Percentiles rank a stretch among this genome's conserved stretches.
phyloP scores from a whole-genome alignment of 768 basidiomycete genomes.

The Boletus sp. region DNA sequence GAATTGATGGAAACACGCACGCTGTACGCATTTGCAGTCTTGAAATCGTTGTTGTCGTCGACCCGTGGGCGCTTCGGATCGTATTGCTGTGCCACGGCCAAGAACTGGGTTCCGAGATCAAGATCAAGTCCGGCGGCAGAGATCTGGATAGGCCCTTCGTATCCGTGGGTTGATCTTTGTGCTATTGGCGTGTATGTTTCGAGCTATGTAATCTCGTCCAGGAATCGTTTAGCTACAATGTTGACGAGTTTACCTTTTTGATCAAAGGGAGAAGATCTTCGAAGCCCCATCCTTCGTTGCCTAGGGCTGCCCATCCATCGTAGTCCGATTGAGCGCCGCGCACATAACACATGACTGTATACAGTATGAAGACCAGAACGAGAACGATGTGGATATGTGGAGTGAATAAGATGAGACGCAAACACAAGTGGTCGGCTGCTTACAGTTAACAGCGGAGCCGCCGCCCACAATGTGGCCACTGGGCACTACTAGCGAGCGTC shows the following conservation, averaged over 20 bases:
- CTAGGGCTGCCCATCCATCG: constrained; percentile 47
- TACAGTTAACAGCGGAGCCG: constrained; percentile 62
- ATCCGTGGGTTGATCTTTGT: constrained; percentile 37
- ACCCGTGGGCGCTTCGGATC: constrained; percentile 46
- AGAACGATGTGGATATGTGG: too few species aligned
- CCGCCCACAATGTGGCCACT: constrained; percentile 57
- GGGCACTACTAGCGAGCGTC: constrained; percentile 44
- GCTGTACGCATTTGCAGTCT: constrained; percentile 21
- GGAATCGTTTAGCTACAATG: constrained; percentile 22
- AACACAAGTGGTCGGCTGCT: constrained; percentile 8
- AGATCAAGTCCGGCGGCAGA: constrained; percentile 10
- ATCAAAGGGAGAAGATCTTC: too few species aligned
- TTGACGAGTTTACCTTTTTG: too few species aligned
- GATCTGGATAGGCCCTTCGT: constrained; percentile 30
- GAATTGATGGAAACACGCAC: constrained; percentile 11
- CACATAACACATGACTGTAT: constrained; percentile 48
- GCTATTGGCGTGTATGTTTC: constrained; percentile 35
- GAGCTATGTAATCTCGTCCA: constrained; percentile 42
- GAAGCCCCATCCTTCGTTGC: too few species aligned
- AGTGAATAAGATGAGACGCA: not conserved
- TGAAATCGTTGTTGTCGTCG: constrained; percentile 34
- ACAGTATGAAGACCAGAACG: not conserved
- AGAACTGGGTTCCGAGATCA: constrained; percentile 39
- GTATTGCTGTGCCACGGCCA: constrained; percentile 43
- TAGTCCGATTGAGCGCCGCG: constrained; percentile 62